phyloP scores from a whole-genome alignment of 75 land plant genomes.

The Cunninghamia lanceolata region DNA sequence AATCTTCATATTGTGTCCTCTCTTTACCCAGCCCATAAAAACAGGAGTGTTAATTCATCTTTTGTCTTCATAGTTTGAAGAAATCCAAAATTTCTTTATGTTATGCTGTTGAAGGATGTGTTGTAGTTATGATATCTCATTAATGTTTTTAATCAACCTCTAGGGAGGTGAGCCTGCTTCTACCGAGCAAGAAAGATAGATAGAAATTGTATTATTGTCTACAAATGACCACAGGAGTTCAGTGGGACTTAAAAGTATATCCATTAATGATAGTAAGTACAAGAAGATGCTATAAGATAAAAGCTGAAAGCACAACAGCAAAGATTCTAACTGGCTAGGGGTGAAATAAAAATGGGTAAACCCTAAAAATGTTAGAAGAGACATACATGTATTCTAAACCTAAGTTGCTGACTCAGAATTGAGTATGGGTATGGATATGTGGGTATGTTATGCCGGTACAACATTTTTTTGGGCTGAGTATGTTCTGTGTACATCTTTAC shows the following conservation, averaged over 20 bases:
- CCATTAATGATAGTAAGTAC: neutral
- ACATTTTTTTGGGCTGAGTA: no score
- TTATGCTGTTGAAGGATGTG: neutral
- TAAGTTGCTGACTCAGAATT: no score
- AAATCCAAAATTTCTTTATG: no score
- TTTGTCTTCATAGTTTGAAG: neutral
- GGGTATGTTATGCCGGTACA: no score
- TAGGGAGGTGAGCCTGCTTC: neutral
- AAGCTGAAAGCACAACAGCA: neutral
- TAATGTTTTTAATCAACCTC: neutral
- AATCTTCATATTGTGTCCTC: neutral
- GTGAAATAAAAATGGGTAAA: neutral
- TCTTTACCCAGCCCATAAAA: neutral
- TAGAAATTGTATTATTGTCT: neutral
- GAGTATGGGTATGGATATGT: no score
- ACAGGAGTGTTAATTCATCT: neutral
- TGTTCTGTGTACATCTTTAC: no score
- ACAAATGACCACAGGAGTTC: neutral
- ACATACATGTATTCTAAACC: neutral
- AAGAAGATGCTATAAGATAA: neutral
- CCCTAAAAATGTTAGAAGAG: neutral
- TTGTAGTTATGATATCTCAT: neutral
- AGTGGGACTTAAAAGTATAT: neutral
- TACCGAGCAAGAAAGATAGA: neutral
- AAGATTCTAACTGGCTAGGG: neutral